Percentiles rank a stretch among this genome's conserved stretches.
These are phyloP conservation scores for Clausena lansium DNA, from an alignment of 345 rosid genomes.

Conservation along the genomic window DNA sequence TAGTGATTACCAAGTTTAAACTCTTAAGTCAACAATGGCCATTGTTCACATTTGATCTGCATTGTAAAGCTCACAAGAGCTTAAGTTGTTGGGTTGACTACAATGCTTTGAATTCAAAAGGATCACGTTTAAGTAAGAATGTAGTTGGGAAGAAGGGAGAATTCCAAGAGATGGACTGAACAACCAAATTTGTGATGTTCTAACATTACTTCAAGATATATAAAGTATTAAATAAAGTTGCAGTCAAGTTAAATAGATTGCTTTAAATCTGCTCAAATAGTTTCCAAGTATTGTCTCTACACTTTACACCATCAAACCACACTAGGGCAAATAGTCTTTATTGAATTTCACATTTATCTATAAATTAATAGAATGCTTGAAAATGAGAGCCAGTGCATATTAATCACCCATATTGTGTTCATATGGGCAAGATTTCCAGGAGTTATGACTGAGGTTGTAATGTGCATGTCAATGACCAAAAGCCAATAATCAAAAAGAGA, in stretches of 20 bases:
- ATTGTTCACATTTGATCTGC: neutral
- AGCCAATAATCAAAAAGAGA: neutral
- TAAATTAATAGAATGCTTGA: neutral
- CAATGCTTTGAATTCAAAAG: neutral
- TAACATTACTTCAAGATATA: neutral
- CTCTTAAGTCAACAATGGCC: neutral
- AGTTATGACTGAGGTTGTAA: neutral
- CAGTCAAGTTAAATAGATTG: neutral
- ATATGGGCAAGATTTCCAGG: neutral
- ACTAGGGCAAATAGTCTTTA: neutral
- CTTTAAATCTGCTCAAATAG: neutral
- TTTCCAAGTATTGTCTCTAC: neutral
- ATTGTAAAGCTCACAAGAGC: neutral
- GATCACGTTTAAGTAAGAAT: neutral
- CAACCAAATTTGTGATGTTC: neutral
- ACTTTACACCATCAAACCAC: neutral
- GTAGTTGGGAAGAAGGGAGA: neutral
- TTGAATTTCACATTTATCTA: neutral
- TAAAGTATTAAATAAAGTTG: neutral
- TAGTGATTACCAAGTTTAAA: neutral
- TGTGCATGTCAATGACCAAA: neutral
- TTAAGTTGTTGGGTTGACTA: neutral
- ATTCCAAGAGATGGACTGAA: neutral
- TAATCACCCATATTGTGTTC: neutral
- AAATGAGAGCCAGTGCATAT: neutral